These are phyloP conservation scores for Ramaria rubella DNA, from an alignment of 768 basidiomycete genomes.

Conservation along the genomic window DNA sequence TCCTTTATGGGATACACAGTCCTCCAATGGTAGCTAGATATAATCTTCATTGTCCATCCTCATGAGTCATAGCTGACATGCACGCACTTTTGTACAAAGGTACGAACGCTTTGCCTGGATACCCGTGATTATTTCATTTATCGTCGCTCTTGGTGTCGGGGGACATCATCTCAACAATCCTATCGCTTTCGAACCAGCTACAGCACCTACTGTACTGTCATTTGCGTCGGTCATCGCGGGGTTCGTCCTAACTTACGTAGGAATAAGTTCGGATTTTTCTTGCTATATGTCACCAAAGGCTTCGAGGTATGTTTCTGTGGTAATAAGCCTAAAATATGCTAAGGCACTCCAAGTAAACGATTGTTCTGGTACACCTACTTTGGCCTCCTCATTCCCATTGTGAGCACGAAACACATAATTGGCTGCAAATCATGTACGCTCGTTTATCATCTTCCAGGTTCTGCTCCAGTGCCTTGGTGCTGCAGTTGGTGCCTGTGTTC, in stretches of 20 bases:
- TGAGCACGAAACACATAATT: constrained; percentile 25
- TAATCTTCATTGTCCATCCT: neutral
- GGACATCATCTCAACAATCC: constrained; percentile 57
- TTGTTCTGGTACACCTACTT: constrained; percentile 62
- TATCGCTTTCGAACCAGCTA: constrained; percentile 44
- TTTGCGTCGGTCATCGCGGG: constrained; percentile 70
- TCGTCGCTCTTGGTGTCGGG: constrained; percentile 66
- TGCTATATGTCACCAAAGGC: constrained; percentile 57
- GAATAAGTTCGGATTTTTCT: constrained; percentile 67
- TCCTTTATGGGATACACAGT: constrained; percentile 63
- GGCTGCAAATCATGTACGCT: neutral
- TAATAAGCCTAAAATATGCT: neutral
- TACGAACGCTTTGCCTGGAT: constrained; percentile 76
- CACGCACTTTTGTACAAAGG: constrained; percentile 30
- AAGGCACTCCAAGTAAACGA: constrained; percentile 34
- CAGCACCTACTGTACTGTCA: constrained; percentile 46
- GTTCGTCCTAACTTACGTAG: constrained; percentile 58
- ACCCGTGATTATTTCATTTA: constrained; percentile 65
- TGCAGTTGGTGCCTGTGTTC: constrained; percentile 53
- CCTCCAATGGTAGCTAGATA: constrained; percentile 44
- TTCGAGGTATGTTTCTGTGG: constrained; percentile 39
- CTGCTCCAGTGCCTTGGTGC: constrained; percentile 56
- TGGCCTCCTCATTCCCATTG: constrained; percentile 56
- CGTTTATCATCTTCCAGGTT: constrained; percentile 20
- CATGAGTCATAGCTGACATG: neutral